A percentile compares a stretch with the other conserved stretches of the same genome.
Conservation (phyloP, 176 grass and related monocot genomes). For the Eleusine indica region DNA sequence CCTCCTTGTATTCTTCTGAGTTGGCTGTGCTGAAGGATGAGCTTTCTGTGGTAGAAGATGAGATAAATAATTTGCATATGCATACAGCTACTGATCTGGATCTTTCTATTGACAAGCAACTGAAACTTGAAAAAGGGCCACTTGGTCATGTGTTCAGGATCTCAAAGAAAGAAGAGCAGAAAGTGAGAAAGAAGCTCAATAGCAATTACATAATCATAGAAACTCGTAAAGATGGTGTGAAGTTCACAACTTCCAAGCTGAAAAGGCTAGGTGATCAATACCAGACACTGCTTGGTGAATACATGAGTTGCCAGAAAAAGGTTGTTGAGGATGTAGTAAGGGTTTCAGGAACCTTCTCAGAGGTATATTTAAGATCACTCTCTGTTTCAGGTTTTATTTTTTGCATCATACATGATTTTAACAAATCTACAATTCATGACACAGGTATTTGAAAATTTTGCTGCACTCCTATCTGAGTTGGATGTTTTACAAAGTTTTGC, state of each 20-base stretch:
- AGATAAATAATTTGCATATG: conserved; percentile 76
- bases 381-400: conserved; percentile 22
- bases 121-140: conserved; percentile 90
- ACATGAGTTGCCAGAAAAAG: conserved; percentile 76
- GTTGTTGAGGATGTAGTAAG: conserved; percentile 70
- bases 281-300: conserved; percentile 70
- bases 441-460: conserved; percentile 87
- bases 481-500: conserved; percentile 98
- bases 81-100: conserved; percentile 75
- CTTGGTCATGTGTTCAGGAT: conserved; percentile 98
- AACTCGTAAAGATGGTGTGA: conserved; percentile 97
- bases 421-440: conserved; percentile 43
- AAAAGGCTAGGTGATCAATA: conserved; percentile 95
- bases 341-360: conserved; percentile 73
- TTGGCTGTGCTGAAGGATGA: conserved; percentile 71
- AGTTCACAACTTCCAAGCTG: conserved; percentile 88
- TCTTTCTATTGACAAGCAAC: conserved; percentile 78
- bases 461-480: conserved; percentile 73
- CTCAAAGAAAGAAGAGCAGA: conserved; percentile 98
- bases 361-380: conserved; percentile 58
- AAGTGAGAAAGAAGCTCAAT: conserved; percentile 88
- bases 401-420: conserved; percentile 3
- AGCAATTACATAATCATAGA: conserved; percentile 84
- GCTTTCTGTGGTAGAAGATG: conserved; percentile 69
- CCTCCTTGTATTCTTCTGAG: conserved; percentile 71